Conservation (phyloP, 768 basidiomycete genomes). For the Dacryopinax primogenitus region DNA sequence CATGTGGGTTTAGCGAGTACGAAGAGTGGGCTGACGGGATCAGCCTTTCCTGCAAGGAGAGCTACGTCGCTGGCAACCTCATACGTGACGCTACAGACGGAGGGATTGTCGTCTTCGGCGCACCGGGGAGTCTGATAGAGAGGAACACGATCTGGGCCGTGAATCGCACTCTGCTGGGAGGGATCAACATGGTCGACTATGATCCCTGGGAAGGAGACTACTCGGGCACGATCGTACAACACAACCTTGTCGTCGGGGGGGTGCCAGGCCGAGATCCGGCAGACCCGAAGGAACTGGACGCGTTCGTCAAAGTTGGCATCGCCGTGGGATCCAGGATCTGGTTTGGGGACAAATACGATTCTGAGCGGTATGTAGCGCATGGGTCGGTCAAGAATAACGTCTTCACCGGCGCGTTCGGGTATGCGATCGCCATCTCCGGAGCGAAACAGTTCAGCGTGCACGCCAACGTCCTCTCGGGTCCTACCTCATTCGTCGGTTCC, state of each 20-base stretch:
- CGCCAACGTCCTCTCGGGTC: conserved; percentile 45
- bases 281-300: conserved; percentile 31
- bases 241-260: conserved; percentile 57
- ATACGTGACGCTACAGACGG: conserved; percentile 65
- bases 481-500: conserved; percentile 62
- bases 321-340: conserved; percentile 66
- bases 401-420: conserved; percentile 39
- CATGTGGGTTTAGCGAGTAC: conserved; percentile 51
- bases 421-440: conserved; percentile 53
- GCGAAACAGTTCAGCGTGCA: conserved; percentile 54
- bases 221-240: conserved; percentile 46
- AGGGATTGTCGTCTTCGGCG: conserved; percentile 64
- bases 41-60: conserved; percentile 54
- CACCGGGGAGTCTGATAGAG: conserved; percentile 56
- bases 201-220: conserved; percentile 53
- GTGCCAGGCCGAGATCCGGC: conserved; percentile 35
- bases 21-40: conserved; percentile 77
- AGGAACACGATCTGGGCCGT: conserved; percentile 67
- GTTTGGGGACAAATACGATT: conserved; percentile 51
- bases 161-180: conserved; percentile 60
- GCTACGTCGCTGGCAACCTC: conserved; percentile 52
- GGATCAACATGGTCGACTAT: conserved; percentile 68
- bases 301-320: conserved; percentile 65
- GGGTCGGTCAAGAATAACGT: conserved; percentile 46
- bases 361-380: conserved; percentile 33